Evolutionary conservation across 352 stramenopile species (phyloP).

Genomic region (Thalassiosira delicatula): DNA sequence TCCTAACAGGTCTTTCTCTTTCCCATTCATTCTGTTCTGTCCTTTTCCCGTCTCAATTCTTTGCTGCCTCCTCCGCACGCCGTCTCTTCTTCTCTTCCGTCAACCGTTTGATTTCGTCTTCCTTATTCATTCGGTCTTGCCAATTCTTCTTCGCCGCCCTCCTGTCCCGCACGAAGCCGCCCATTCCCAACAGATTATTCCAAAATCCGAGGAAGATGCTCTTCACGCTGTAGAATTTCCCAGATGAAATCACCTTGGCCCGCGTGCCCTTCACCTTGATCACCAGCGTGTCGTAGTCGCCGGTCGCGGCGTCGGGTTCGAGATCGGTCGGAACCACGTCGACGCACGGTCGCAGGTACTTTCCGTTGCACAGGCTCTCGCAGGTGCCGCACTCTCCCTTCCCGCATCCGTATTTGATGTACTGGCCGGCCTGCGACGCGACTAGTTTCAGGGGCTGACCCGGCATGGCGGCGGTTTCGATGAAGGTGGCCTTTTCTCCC

Average conservation of each 20-base stretch:
- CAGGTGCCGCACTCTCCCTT: slow-evolving; percentile 86
- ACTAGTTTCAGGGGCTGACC: slow-evolving; percentile 80
- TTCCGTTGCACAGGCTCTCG: slow-evolving; percentile 78
- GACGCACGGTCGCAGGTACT: slow-evolving; percentile 81
- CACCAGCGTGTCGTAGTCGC: slow-evolving; percentile 53
- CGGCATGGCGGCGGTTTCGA: slow-evolving; percentile 71
- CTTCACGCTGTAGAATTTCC: slow-evolving; percentile 81
- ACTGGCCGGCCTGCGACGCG: slow-evolving; percentile 84
- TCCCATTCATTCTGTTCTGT: background rate
- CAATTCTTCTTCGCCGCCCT: slow-evolving; percentile 78
- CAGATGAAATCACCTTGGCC: slow-evolving; percentile 71
- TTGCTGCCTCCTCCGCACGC: slow-evolving; percentile 31
- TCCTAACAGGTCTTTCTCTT: slow-evolving; percentile 1
- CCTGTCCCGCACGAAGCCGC: slow-evolving; percentile 79
- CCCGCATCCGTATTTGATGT: slow-evolving; percentile 84
- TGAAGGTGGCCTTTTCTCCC: slow-evolving; percentile 64
- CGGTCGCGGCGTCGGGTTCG: slow-evolving; percentile 44
- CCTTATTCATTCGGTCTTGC: slow-evolving; percentile 73
- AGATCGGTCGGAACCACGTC: slow-evolving; percentile 66
- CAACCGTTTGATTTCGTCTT: slow-evolving; percentile 71
- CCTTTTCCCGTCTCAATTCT: too few relatives aligned
- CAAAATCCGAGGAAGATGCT: slow-evolving; percentile 84
- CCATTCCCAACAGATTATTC: slow-evolving; percentile 85
- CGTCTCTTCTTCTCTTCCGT: slow-evolving; percentile 72
- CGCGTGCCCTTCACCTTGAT: slow-evolving; percentile 78